Evolutionary conservation across 2,329 filamentous ascomycete species (phyloP), one percentile per base, ranked within the genome.

Genomic region (Fusarium chaquense): DNA sequence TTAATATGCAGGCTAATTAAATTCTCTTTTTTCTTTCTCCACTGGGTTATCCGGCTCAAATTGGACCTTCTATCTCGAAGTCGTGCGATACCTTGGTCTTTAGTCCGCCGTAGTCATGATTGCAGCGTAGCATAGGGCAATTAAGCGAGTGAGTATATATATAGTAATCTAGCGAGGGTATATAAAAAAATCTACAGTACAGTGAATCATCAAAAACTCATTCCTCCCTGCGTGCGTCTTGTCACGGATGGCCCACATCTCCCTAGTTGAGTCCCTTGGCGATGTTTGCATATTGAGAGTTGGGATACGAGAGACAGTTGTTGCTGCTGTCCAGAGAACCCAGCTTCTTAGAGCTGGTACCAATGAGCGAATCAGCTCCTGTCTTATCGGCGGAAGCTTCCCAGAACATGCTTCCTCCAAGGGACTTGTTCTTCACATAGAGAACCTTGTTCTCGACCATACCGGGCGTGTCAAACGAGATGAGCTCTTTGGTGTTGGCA

Each of bases 341-440:
- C 2, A 77, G 72, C 2, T 80, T 79, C 13, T 81, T 82, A 4
- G 85, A 78, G 2, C 73, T 76, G 3, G 84, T 84, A n/a, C 77
- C 73, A 47, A 91, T 89, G 67, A 95, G 80, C 70, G 89, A 92
- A 4, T 84, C 83, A 12, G 78, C 80, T 16, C 84, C 87, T 6
- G 73, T 83, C 73, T 85, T 85, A 76, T 96, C 93, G 4, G 84
- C 88, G 62, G 89, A 92, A 12, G 87, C 89, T 77, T 96, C 92
- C 93, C 93, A 97, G 86, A 92, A 96, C 92, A 96, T 95, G 24
- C 86, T 89, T 20, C 93, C 93, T 5, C 90, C 92, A 0, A 96
- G 84, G 4, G 50, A 46, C 0, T 87, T 85, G 46, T 80, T 75
- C 77, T 85, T 84, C 68, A 93, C 86, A 76, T 90, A 95, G 6